Base-by-base conservation (phyloP, 495 filamentous ascomycete species). In the Bacidia gigantensis region DNA sequence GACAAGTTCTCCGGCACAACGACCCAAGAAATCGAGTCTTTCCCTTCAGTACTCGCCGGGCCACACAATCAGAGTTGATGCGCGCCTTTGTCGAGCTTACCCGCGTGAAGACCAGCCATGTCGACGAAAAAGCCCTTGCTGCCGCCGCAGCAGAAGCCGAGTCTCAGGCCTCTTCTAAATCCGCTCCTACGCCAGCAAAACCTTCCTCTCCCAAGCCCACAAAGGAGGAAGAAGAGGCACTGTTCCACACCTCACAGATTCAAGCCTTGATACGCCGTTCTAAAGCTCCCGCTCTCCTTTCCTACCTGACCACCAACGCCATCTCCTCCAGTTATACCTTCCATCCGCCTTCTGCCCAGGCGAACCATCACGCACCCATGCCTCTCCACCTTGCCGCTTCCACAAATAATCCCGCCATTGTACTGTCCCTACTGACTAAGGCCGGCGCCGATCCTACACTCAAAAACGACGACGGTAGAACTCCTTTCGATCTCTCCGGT, bases 21-120 rank as follows among this genome's bases (percentile, higher is more conserved):
- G 92, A 98, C 59, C 72, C 81, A 1, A 75, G 93, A n/a, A 72
- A 92, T 57, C 76, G 93, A 41, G 82, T 85, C 0, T 95, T 98
- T 60, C 92, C 92, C 0, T 97, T 98, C 66, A 93, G 77, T 67
- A 98, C 92, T 10, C 79, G 90, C n/a, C 74, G 92, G 22, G 88
- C 92, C 2, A 98, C 92, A 0, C 89, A 98, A 56, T 84, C 80
- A 29, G 92, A 98, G 65, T 81, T 98, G 0, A 89, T 95, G 85
- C 79, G 89, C 18, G 79, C 81, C 46, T 98, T 95, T 60, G 82
- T 89, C 52, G 93, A 98, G 63, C 72, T 98, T 3, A 98, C 92
- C 0, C 72, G 90, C 1, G 76, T 93, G 10, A 96, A 98, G 65
- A 71, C 94, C 46, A 82, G 77, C 52, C 76, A 82, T 47, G 74